These are phyloP conservation scores for Craspedostauros australis DNA, from an alignment of 108 stramenopile species.

Conservation along the genomic window DNA sequence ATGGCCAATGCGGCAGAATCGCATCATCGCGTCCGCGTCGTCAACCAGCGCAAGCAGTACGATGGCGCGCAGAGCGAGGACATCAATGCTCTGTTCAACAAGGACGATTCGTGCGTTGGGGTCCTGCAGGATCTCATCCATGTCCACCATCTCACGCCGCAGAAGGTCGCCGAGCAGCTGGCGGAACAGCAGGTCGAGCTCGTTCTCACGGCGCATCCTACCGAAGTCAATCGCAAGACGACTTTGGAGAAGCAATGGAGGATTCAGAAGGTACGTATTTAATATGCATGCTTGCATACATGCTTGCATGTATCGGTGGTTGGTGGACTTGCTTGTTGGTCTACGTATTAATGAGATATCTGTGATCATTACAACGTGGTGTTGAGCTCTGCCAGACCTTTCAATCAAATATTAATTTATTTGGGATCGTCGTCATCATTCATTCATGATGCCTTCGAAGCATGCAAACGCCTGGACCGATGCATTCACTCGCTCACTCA, in stretches of 20 bases:
- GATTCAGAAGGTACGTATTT: constrained; percentile 34
- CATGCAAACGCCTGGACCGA: too few relatives aligned
- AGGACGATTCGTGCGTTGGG: constrained; percentile 43
- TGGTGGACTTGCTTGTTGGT: too few relatives aligned
- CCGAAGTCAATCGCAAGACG: constrained; percentile 95
- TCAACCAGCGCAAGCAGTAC: constrained; percentile 18
- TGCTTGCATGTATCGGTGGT: too few relatives aligned
- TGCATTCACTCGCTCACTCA: too few relatives aligned
- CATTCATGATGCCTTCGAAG: too few relatives aligned
- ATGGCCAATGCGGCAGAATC: constrained; percentile 83
- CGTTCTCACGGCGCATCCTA: constrained; percentile 96
- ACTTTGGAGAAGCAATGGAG: constrained; percentile 76
- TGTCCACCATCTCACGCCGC: constrained; percentile 30
- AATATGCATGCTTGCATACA: too few relatives aligned
- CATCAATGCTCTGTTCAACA: constrained; percentile 15
- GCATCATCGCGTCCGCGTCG: constrained; percentile 63
- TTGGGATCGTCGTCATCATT: too few relatives aligned
- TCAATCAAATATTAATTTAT: too few relatives aligned
- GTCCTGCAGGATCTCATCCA: constrained; percentile 51
- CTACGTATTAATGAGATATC: too few relatives aligned
- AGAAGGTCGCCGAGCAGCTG: constrained; percentile 72
- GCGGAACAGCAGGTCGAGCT: constrained; percentile 83
- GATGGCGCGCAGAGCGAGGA: constrained; percentile 2
- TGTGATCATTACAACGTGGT: too few relatives aligned
- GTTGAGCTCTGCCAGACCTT: too few relatives aligned